Base-by-base conservation (phyloP, 805 yeast genomes). In the Zygoascus bituminiphila region DNA sequence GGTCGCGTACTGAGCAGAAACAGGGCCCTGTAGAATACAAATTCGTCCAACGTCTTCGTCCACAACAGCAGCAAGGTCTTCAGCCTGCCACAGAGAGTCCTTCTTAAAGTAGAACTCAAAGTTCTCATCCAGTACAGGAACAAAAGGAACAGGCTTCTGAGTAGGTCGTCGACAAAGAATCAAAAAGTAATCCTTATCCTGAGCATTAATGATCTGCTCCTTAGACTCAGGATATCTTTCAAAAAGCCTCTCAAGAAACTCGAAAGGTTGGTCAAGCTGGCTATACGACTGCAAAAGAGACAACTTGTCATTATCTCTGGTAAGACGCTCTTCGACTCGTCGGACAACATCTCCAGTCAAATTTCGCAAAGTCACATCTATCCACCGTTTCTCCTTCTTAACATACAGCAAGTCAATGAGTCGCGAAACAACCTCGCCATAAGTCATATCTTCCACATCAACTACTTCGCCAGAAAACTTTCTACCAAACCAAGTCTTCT, bases 81-180 rank as follows among this genome's bases (percentile, higher is more conserved):
- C 98, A 21, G 96, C 85, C 77, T 93, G 99, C 98, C 98, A 93
- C 67, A 93, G 76, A 25, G 98, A 91, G 70, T 93, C 99, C 74
- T 93, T 93, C 81, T 93, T 93, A 80, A 93, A 93, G 78, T 85
- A 93, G 64, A 83, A 81, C 69, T 93, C 97, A 62, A 93, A 88
- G 73, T 87, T 84, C 57, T 87, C 94, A 64, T 93, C 96, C 66
- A 93, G 76, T 19, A 87, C 84, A 45, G 99, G 99, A 59, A 93
- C 89, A 59, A 93, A 93, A 55, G 98, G 98, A 64, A 88, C 96
- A 29, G 99, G 99, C 72, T 93, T 93, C 73, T 91, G 97, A 52
- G 70, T 62, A 59, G 96, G 96, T 63, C 81, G 81, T 56, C 81
- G 75, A 65, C 95, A 86, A 61, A 83, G 74, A 66, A 79, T 78